Conservation (phyloP, 192 early-diverging fungal genomes). For the Chytriomyces hyalinus region DNA sequence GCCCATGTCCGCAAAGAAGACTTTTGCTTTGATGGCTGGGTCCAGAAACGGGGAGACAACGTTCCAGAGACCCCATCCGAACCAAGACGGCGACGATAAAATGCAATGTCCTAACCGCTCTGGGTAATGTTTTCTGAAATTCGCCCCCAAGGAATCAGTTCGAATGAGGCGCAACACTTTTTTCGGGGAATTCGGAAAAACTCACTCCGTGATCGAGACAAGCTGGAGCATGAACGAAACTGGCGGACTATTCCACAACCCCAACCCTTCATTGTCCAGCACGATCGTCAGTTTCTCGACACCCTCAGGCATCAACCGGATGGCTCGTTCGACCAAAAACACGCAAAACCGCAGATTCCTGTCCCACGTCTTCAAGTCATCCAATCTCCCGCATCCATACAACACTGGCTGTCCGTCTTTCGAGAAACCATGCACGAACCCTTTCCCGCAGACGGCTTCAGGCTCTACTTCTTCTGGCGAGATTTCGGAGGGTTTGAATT, state of each 20-base stretch:
- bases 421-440: slow-evolving; percentile 83
- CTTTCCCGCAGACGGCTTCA: slow-evolving; percentile 80
- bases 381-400: slow-evolving; percentile 61
- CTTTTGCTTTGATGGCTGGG: slow-evolving; percentile 83
- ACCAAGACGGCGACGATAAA: slow-evolving; percentile 80
- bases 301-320: slow-evolving; percentile 62
- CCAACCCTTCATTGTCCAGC: slow-evolving; percentile 81
- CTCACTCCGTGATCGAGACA: slow-evolving; percentile 66
- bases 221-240: slow-evolving; percentile 54
- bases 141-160: slow-evolving; percentile 67
- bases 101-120: slow-evolving; percentile 67
- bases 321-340: slow-evolving; percentile 76
- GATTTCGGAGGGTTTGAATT: slow-evolving; percentile 72
- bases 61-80: slow-evolving; percentile 82
- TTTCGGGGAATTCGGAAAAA: not conserved
- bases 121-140: slow-evolving; percentile 85
- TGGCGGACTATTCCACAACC: slow-evolving; percentile 69
- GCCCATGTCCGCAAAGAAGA: slow-evolving; percentile 74
- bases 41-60: slow-evolving; percentile 86
- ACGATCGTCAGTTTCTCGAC: slow-evolving; percentile 80
- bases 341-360: slow-evolving; percentile 79
- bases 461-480: slow-evolving; percentile 72
- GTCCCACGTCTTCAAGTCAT: slow-evolving; percentile 75
- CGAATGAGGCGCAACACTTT: not conserved
- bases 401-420: slow-evolving; percentile 72